Base-by-base conservation (phyloP, 2,329 filamentous ascomycete species). In the Furcasterigmium sp. region DNA sequence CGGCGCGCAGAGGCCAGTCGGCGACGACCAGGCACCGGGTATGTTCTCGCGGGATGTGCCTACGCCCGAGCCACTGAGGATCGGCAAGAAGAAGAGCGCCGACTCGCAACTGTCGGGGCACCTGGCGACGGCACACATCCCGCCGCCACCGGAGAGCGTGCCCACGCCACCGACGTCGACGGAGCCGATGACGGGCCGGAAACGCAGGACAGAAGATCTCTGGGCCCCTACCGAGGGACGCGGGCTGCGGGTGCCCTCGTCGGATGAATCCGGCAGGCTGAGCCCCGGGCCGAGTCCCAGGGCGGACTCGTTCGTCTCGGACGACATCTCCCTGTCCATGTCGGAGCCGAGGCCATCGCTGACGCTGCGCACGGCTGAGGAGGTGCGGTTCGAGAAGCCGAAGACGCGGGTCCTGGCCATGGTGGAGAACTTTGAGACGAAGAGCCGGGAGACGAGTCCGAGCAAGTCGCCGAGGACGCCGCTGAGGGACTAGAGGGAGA, bases 351-450 rank as follows among this genome's bases (percentile, higher is more conserved):
- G 57, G 11, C 55, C 55, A 15, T 62, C 61, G 9, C 59, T 63
- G 28, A 59, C 59, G 14, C 48, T 69, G 21, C 63, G 68, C 39
- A 72, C 67, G 17, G 75, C 74, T 4, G 65, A 76, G 54, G 69
- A 65, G n/a, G 62, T 77, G 40, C 59, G 58, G 34, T 48, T 69
- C 18, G 63, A 69, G 50, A 58, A 58, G 45, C 65, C 70, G 9
- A 56, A 62, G 50, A 70, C 70, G 13, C 58, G 68, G 28, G 77
- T 81, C 21, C 56, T 76, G 37, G 65, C 69, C 37, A 78, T 81
- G 74, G 75, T 81, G 30, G 68, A 80, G 52, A 69, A 62, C 46
- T 67, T 80, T 46, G 77, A 81, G 65, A 67, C 57, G 26, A 57
- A 60, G 42, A 41, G 39, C 19, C 61, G 65, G 36, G 46, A 48